Conservation (phyloP, 352 stramenopile genomes). For the Stephanocyclus meneghinianus region DNA sequence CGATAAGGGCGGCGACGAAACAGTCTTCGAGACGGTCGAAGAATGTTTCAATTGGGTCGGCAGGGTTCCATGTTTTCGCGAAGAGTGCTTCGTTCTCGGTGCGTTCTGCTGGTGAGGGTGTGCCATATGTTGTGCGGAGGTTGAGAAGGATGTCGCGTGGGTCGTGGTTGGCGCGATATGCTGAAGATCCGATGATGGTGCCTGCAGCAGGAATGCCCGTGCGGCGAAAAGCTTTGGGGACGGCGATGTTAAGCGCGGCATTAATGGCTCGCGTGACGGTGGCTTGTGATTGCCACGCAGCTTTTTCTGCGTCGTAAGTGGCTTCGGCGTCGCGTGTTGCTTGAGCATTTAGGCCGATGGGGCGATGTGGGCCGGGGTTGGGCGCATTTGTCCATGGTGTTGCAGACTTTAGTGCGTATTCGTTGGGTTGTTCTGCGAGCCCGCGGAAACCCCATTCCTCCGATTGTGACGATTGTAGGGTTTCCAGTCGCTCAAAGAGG, state of each 20-base stretch:
- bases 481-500: too few species aligned
- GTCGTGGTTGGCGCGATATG: not conserved
- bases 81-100: not conserved
- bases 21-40: slow-evolving; percentile 37
- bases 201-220: not conserved
- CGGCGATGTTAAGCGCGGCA: slow-evolving; percentile 8
- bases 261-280: slow-evolving; percentile 17
- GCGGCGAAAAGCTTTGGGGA: slow-evolving; percentile 13
- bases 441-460: too few species aligned
- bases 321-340: too few species aligned
- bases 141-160: not conserved
- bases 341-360: too few species aligned
- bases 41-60: slow-evolving; percentile 27
- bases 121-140: not conserved
- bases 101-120: not conserved
- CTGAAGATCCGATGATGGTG: not conserved
- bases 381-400: too few species aligned
- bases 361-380: too few species aligned
- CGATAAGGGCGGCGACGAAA: slow-evolving; percentile 14
- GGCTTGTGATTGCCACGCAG: not conserved
- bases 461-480: too few species aligned
- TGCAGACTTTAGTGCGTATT: too few species aligned
- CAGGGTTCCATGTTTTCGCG: slow-evolving; percentile 11
- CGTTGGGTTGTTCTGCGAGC: too few species aligned
- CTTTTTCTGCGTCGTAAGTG: slow-evolving; percentile 8